Evolutionary conservation across 177 flowering plant genomes (phyloP).

Genomic region (Vitis hybrid): DNA sequence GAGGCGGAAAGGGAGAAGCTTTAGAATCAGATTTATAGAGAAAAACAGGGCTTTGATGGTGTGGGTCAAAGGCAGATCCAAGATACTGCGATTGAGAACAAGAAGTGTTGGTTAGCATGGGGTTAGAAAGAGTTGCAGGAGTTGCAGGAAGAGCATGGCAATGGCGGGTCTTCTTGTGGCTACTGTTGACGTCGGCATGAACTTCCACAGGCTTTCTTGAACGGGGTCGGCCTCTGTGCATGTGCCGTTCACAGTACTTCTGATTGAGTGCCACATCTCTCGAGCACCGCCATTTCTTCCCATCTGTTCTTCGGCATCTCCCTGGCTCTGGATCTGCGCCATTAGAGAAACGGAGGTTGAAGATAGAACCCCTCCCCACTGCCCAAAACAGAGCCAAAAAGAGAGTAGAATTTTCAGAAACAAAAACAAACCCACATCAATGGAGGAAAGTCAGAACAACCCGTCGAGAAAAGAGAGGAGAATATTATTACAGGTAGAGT

Average conservation of each 20-base stretch:
- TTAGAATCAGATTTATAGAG: background rate
- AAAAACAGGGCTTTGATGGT: background rate
- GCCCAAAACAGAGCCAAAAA: background rate
- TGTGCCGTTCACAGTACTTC: slow-evolving; percentile 65
- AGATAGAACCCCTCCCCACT: background rate
- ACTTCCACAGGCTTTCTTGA: slow-evolving; percentile 80
- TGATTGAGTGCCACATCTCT: slow-evolving; percentile 54
- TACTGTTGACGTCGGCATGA: slow-evolving; percentile 14
- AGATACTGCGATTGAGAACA: slow-evolving; percentile 9
- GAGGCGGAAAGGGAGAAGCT: slow-evolving; percentile 1
- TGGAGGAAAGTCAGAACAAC: background rate
- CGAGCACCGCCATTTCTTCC: slow-evolving; percentile 65
- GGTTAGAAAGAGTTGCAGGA: background rate
- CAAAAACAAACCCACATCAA: background rate
- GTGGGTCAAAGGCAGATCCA: background rate
- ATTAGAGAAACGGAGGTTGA: background rate
- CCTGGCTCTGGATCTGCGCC: slow-evolving; percentile 37
- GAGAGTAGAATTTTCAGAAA: too few relatives aligned
- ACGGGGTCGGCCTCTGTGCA: slow-evolving; percentile 63
- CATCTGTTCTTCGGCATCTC: slow-evolving; percentile 57
- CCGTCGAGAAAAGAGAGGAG: background rate
- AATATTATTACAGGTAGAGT: slow-evolving; percentile 2
- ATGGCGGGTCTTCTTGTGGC: slow-evolving; percentile 22
- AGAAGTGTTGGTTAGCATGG: background rate
- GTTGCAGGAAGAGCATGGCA: background rate